Conservation (phyloP, 495 filamentous ascomycete species). For the Glarea lozoyensis region DNA sequence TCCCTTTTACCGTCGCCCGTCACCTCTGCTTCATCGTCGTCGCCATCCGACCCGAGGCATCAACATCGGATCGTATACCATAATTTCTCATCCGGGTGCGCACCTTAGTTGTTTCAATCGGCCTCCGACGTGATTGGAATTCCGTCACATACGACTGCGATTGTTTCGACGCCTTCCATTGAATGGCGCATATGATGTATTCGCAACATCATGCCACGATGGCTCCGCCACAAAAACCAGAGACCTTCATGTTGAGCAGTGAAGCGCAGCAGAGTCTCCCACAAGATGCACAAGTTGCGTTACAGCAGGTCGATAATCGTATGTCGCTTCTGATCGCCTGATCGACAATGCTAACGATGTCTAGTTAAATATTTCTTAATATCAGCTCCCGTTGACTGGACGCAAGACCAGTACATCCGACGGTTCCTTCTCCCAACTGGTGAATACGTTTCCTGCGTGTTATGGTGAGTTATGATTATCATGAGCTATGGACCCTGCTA, state of each 20-base stretch:
- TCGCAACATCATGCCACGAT: slow-evolving; percentile 40
- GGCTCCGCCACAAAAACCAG: slow-evolving; percentile 67
- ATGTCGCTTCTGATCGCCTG: slow-evolving; percentile 16
- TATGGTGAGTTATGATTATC: slow-evolving; percentile 51
- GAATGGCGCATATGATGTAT: slow-evolving; percentile 38
- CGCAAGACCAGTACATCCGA: slow-evolving; percentile 90
- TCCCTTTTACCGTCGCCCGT: slow-evolving; percentile 10
- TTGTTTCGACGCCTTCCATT: slow-evolving; percentile 24
- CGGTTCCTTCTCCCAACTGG: slow-evolving; percentile 92
- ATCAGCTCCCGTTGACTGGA: slow-evolving; percentile 97
- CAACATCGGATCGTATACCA: slow-evolving; percentile 3
- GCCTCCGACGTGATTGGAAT: slow-evolving; percentile 6
- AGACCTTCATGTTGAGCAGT: slow-evolving; percentile 95
- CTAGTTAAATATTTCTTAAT: slow-evolving; percentile 99
- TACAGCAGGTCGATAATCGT: slow-evolving; percentile 98
- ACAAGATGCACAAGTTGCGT: slow-evolving; percentile 91
- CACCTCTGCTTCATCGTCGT: slow-evolving; percentile 21
- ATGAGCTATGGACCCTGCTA: slow-evolving; percentile 7
- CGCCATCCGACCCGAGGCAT: slow-evolving; percentile 10
- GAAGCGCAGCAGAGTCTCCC: slow-evolving; percentile 94
- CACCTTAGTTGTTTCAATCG: slow-evolving; percentile 11
- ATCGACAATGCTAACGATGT: slow-evolving; percentile 16
- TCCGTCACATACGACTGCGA: slow-evolving; percentile 11
- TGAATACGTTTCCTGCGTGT: slow-evolving; percentile 96
- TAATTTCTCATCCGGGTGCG: slow-evolving; percentile 10